A percentile compares a stretch with the other conserved stretches of the same genome.
Conservation (phyloP, 225 moss, liverwort and hornwort species). For the Lunularia cruciata region DNA sequence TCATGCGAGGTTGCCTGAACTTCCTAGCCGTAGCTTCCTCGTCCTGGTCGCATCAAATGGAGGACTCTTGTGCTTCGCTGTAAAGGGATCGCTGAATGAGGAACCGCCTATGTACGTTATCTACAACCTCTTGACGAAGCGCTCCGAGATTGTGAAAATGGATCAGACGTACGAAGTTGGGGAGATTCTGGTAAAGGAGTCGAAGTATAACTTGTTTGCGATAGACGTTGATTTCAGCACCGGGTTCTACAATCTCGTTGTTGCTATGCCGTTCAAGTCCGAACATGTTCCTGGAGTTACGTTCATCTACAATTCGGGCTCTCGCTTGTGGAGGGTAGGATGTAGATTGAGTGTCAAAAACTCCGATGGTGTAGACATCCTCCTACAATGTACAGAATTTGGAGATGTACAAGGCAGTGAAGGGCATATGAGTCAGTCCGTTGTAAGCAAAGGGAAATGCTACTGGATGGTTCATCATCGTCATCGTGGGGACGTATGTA, state of each 20-base stretch:
- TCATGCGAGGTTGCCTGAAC: neutral
- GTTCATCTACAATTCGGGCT: neutral
- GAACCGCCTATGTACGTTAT: conserved; percentile 1
- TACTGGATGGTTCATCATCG: neutral
- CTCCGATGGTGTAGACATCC: neutral
- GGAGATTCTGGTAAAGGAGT: neutral
- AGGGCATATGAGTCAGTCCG: conserved; percentile 10
- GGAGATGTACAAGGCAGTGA: too few relatives aligned
- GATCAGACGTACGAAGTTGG: neutral
- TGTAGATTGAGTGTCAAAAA: neutral
- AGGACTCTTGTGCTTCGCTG: neutral
- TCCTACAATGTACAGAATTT: neutral
- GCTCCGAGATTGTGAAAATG: neutral
- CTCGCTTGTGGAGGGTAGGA: neutral
- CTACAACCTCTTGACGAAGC: neutral
- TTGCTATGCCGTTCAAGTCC: neutral
- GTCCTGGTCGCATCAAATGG: neutral
- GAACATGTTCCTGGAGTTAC: neutral
- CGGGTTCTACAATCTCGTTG: neutral
- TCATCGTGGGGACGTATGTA: neutral
- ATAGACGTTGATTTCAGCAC: neutral
- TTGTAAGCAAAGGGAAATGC: neutral
- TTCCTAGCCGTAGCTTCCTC: neutral
- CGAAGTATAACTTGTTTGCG: neutral
- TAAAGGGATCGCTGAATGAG: too few relatives aligned